Percentiles rank a stretch among this genome's conserved stretches.
Conservation (phyloP, 495 filamentous ascomycete species). For the Penicillium fimorum region DNA sequence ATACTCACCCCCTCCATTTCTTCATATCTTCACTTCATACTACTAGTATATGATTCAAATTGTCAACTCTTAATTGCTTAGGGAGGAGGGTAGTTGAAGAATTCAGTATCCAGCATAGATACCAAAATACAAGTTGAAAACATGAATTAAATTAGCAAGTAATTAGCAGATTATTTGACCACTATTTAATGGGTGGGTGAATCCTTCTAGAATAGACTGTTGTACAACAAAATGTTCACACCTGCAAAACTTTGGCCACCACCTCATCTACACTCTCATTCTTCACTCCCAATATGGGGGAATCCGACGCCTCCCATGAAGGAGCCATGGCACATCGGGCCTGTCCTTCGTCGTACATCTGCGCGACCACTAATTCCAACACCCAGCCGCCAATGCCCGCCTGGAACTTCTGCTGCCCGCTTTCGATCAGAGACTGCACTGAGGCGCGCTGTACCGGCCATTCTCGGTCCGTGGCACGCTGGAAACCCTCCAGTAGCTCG, state of each 20-base stretch:
- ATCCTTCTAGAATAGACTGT: too few relatives aligned
- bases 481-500: slow-evolving; percentile 24
- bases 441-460: background rate
- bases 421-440: slow-evolving; percentile 6
- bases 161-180: too few relatives aligned
- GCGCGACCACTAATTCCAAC: slow-evolving; percentile 12
- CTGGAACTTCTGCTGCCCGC: slow-evolving; percentile 3
- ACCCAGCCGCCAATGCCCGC: slow-evolving; percentile 4
- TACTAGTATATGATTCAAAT: too few relatives aligned
- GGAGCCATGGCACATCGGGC: slow-evolving; percentile 9
- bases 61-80: too few relatives aligned
- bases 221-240: background rate
- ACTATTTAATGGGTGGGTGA: too few relatives aligned
- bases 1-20: too few relatives aligned
- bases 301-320: slow-evolving; percentile 9
- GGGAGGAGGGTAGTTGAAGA: too few relatives aligned
- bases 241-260: slow-evolving; percentile 7
- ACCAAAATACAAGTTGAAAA: too few relatives aligned
- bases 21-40: too few relatives aligned
- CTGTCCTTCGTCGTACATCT: slow-evolving; percentile 12
- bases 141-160: too few relatives aligned
- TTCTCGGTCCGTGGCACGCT: background rate
- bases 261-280: slow-evolving; percentile 11
- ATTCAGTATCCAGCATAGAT: too few relatives aligned
- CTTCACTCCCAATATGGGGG: slow-evolving; percentile 2